These are phyloP conservation scores for Suhomyces sp. DNA, from an alignment of 805 yeast genomes.

Conservation along the genomic window DNA sequence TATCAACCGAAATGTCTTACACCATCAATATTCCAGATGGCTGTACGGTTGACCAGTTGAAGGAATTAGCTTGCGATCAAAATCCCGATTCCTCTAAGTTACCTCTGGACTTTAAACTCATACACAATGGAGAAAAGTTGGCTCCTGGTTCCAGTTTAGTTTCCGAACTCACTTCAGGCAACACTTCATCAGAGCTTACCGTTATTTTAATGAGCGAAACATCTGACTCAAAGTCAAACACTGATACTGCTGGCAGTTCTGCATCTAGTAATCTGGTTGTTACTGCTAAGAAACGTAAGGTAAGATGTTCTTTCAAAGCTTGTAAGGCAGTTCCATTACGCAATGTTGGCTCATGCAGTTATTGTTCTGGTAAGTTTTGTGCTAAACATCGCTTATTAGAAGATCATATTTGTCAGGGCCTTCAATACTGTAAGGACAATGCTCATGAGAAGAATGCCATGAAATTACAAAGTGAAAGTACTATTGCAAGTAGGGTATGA, in stretches of 20 bases:
- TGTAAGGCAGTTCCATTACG: conserved; percentile 66
- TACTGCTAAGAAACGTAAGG: conserved; percentile 34
- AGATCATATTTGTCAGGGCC: conserved; percentile 76
- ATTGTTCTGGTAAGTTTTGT: conserved; percentile 82
- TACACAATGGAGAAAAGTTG: conserved; percentile 38
- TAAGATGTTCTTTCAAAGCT: conserved; percentile 48
- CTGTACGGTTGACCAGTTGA: conserved; percentile 51
- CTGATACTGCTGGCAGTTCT: conserved; percentile 9
- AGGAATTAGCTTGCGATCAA: conserved; percentile 40
- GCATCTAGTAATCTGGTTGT: conserved; percentile 14
- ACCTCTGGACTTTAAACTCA: conserved; percentile 39
- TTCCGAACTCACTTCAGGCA: conserved; percentile 8
- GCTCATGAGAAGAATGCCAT: conserved; percentile 83
- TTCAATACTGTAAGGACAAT: conserved; percentile 75
- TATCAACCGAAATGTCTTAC: conserved; percentile 43
- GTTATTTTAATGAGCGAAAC: conserved; percentile 29
- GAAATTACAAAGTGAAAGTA: conserved; percentile 79
- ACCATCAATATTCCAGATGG: conserved; percentile 50
- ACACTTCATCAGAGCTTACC: conserved; percentile 12
- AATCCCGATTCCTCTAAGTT: conserved; percentile 30
- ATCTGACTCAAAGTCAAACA: conserved; percentile 15
- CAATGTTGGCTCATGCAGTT: conserved; percentile 79
- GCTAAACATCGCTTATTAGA: conserved; percentile 84
- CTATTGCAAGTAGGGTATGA: conserved; percentile 69
- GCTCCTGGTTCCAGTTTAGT: conserved; percentile 23